Base-by-base conservation (phyloP, 2,329 filamentous ascomycete species). In the Beauveria asiatica region DNA sequence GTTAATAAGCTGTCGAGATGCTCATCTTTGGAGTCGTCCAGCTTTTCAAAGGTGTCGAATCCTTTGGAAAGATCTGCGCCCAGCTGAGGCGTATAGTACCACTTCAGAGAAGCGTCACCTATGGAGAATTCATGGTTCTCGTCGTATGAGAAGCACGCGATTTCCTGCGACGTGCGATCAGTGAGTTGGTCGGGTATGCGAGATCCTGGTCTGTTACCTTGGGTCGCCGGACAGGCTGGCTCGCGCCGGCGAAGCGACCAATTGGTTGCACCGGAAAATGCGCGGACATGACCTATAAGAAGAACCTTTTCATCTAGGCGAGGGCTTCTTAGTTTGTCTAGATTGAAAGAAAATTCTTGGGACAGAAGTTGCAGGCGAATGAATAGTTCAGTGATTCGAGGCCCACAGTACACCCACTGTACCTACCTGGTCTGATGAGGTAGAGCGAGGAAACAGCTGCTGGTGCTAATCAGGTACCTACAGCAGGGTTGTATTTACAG, bases 61-160 rank as follows among this genome's bases (percentile, higher is more conserved):
- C 94, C 94, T 41, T 80, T 79, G 23, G 86, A 93, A 42, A 99
- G 78, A 72, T 96, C 87, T 7, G 83, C 82, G 9, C 86, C 85
- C 2, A 94, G 72, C 30, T 72, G 75, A 0, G 88, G 90, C 2
- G 90, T 87, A 68, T 96, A 94, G 74, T 96, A 97, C 76, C 93
- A 97, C 65, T 86, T 85, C 65, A 99, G 71, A 1, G 90, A 93
- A 3, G 88, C 88, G 63, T 89, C 88, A 64, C 90, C 91, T 3
- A 88, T 82, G 53, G 80, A 86, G 68, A 92, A 92, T 58, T 83
- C 74, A 70, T 93, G 94, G 30, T 92, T 78, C 49, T 92, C 84
- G 71, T 97, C 90, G 74, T 94, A 97, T 9, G 93, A 97, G 75
- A 97, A 99, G 74, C 82, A 91, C 4, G 93, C 83, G 65, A 99